phyloP scores from a whole-genome alignment of 2,329 filamentous ascomycete species.

The Didymella pomorum region DNA sequence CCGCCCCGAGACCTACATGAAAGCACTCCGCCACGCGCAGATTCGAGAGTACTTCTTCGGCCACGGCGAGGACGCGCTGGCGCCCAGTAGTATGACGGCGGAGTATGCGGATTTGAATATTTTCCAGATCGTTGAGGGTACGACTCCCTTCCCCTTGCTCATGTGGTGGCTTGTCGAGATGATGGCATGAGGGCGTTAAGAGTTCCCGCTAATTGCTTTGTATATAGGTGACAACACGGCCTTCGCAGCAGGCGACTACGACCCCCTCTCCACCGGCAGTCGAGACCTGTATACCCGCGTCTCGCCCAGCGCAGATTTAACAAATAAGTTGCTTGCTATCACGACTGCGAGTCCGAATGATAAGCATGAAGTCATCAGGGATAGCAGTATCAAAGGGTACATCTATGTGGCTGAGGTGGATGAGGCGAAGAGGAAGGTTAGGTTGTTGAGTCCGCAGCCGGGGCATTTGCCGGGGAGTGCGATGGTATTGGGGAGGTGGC shows the following conservation, averaged over 20 bases:
- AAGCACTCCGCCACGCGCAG: conserved; percentile 74
- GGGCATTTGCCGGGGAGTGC: conserved; percentile 81
- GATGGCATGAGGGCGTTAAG: too few species aligned
- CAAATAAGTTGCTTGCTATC: conserved; percentile 84
- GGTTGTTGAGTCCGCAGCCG: conserved; percentile 83
- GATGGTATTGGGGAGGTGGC: conserved; percentile 85
- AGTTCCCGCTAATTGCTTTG: too few species aligned
- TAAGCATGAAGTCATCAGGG: conserved; percentile 73
- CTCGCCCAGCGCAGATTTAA: conserved; percentile 71
- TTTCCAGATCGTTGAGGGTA: conserved; percentile 72
- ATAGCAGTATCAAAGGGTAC: conserved; percentile 88
- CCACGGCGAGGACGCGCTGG: conserved; percentile 72
- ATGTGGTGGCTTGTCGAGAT: too few species aligned
- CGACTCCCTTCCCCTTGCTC: too few species aligned
- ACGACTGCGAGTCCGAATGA: conserved; percentile 79
- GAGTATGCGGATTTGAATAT: conserved; percentile 78
- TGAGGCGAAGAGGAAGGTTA: conserved; percentile 79
- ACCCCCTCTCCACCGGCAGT: conserved; percentile 33
- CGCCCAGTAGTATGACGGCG: conserved; percentile 85
- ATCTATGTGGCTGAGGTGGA: conserved; percentile 93
- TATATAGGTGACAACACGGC: conserved; percentile 21
- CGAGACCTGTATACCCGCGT: conserved; percentile 64
- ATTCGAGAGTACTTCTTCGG: conserved; percentile 97
- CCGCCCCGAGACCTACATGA: conserved; percentile 76
- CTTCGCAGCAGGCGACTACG: conserved; percentile 56